These are phyloP conservation scores for Physocladia obscura DNA, from an alignment of 192 early-diverging fungal species.

Conservation along the genomic window DNA sequence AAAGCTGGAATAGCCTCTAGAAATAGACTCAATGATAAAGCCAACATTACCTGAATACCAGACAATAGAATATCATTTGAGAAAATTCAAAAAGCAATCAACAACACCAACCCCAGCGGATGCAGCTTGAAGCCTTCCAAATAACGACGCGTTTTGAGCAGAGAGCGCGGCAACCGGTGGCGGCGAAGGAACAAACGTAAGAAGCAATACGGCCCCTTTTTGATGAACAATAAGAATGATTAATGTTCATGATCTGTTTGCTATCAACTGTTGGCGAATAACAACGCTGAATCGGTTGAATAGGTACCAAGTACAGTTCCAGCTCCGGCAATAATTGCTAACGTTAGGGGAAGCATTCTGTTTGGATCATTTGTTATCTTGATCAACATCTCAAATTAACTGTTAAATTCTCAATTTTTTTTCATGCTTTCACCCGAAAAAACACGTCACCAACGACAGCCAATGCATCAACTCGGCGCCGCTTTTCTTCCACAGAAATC, in stretches of 20 bases:
- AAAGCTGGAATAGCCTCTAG: constrained; percentile 2
- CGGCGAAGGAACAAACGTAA: background rate
- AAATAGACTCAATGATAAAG: constrained; percentile 16
- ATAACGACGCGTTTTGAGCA: constrained; percentile 5
- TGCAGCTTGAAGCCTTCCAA: constrained; percentile 21
- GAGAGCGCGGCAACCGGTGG: constrained; percentile 18
- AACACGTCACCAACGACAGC: constrained; percentile 84
- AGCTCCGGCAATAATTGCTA: no score
- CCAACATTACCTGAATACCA: constrained; percentile 19
- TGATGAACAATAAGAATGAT: no score
- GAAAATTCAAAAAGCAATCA: background rate
- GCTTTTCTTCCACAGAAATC: constrained; percentile 52
- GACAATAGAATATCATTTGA: background rate
- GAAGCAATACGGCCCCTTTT: constrained; percentile 4
- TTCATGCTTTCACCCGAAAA: constrained; percentile 44
- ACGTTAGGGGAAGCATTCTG: no score
- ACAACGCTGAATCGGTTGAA: no score
- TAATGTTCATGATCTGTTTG: no score
- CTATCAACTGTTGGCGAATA: no score
- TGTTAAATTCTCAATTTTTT: no score
- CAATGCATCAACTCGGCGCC: constrained; percentile 76
- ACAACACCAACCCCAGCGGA: constrained; percentile 8
- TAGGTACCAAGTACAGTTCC: no score
- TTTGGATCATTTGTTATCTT: no score
- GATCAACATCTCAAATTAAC: no score